These are phyloP conservation scores for Citrus unshiu DNA, from an alignment of 345 rosid species.

Conservation along the genomic window DNA sequence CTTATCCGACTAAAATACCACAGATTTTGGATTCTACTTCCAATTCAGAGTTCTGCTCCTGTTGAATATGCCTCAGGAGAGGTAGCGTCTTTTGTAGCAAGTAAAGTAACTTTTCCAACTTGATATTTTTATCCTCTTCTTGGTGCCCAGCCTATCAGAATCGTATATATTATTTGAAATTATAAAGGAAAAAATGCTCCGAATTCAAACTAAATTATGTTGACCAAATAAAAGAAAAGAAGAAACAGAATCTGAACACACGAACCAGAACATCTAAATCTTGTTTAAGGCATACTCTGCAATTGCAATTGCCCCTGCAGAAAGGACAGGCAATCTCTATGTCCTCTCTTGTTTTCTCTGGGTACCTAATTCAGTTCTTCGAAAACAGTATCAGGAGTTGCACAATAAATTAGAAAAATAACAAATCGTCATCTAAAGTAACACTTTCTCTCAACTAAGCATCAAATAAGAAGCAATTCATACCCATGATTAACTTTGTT, in stretches of 20 bases:
- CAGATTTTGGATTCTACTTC: slow-evolving; percentile 29
- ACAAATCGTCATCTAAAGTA: neutral
- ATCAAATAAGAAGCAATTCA: slow-evolving; percentile 1
- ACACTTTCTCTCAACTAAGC: neutral
- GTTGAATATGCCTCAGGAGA: slow-evolving; percentile 39
- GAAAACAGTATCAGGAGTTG: slow-evolving; percentile 14
- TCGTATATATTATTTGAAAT: slow-evolving; percentile 9
- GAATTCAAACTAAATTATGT: neutral
- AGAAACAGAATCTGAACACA: slow-evolving; percentile 1
- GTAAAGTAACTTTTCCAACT: slow-evolving; percentile 38
- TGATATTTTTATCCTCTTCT: slow-evolving; percentile 23
- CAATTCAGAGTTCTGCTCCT: slow-evolving; percentile 44
- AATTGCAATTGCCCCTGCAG: slow-evolving; percentile 51
- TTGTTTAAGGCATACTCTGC: slow-evolving; percentile 49
- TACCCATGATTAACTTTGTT: neutral
- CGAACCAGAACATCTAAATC: slow-evolving; percentile 29
- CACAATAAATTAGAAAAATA: slow-evolving; percentile 5
- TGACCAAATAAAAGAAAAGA: neutral
- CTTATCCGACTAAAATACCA: slow-evolving; percentile 25
- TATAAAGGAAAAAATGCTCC: neutral
- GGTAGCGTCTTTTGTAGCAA: slow-evolving; percentile 42
- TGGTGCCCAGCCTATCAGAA: slow-evolving; percentile 29
- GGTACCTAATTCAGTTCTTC: slow-evolving; percentile 40
- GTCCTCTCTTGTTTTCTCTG: slow-evolving; percentile 38
- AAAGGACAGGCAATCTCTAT: slow-evolving; percentile 47